Base-by-base conservation (phyloP, 225 moss, liverwort and hornwort genomes). In the Physcomitrellopsis africana region DNA sequence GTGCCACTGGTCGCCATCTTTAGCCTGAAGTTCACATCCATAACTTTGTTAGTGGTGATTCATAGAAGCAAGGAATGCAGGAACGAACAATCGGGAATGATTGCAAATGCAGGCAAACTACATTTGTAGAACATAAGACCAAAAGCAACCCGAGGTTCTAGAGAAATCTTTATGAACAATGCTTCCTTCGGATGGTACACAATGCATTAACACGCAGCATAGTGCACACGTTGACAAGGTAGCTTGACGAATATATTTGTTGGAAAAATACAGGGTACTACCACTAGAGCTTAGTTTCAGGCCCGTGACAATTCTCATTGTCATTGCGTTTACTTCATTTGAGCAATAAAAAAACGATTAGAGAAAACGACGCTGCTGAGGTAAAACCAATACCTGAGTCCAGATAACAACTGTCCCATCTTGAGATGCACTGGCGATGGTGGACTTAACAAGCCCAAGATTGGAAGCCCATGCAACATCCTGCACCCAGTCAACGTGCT, bases 381-480 rank as follows among this genome's bases (percentile, higher is more conserved):
- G 4, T 22, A 15, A 17, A 22, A 3, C 32, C 58, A 60, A 18
- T 76, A 76, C 86, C 77, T 89, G 86, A 37, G 82, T 89, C 86
- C 89, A 86, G 48, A 89, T 89, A 4, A 86, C 76, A 37, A 86
- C 86, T 16, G 89, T 89, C 22, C 89, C 89, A 73, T 89, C 89
- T 49, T 89, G 89, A 16, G 89, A 89, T 54, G 86, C 86, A 68
- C 86, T 89, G 26, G 89, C 89, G 17, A 89, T 89, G 26, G 89
- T 89, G 70, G 75, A 86, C 76, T 82, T 89, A 3, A 86, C 86
- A 47, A 89, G 72, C 63, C 89, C 89, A 66, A 89, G 89, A 64
- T 89, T 89, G 20, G 89, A 86, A 51, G 89, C 89, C 89, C 89
- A 89, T 1, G 89, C 89, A 49, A 89, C 89, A 75, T 89, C 89